Evolutionary conservation across 768 basidiomycete species (phyloP).

Genomic region (Suillus hirtellus): DNA sequence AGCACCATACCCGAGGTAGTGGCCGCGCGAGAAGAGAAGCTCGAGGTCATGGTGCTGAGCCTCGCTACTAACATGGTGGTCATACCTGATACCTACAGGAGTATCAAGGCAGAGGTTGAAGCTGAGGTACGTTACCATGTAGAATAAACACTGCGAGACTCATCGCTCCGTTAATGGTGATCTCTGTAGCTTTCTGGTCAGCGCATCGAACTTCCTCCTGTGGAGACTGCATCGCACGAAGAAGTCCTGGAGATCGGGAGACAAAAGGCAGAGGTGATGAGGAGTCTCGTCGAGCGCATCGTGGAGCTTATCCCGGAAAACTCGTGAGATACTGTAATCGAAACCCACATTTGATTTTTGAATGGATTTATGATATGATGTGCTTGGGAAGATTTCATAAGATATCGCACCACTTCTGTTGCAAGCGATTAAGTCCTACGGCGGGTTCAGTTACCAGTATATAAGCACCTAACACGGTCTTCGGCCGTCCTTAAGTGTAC

Average conservation of each 20-base stretch:
- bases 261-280: constrained; percentile 72
- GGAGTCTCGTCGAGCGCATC: constrained; percentile 64
- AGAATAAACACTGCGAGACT: not conserved
- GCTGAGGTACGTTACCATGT: constrained; percentile 57
- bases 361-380: not conserved
- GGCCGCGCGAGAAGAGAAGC: constrained; percentile 70
- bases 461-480: not conserved
- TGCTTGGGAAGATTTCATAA: not conserved
- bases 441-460: not conserved
- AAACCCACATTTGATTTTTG: not conserved
- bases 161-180: constrained; percentile 11
- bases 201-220: constrained; percentile 39
- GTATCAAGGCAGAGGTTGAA: constrained; percentile 72
- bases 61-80: constrained; percentile 87
- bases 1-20: constrained; percentile 90
- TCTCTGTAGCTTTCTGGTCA: constrained; percentile 59
- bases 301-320: constrained; percentile 40
- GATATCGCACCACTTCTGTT: constrained; percentile 1
- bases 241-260: constrained; percentile 72
- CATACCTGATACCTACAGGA: constrained; percentile 63
- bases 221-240: constrained; percentile 67
- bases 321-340: constrained; percentile 1
- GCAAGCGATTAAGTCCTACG: constrained; percentile 2
- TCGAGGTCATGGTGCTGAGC: constrained; percentile 78
- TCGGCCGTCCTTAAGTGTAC: not conserved